Percentiles rank a stretch among this genome's conserved stretches.
Evolutionary conservation across 2,329 filamentous ascomycete species (phyloP).

Genomic region (Epichloe brachyelytri): DNA sequence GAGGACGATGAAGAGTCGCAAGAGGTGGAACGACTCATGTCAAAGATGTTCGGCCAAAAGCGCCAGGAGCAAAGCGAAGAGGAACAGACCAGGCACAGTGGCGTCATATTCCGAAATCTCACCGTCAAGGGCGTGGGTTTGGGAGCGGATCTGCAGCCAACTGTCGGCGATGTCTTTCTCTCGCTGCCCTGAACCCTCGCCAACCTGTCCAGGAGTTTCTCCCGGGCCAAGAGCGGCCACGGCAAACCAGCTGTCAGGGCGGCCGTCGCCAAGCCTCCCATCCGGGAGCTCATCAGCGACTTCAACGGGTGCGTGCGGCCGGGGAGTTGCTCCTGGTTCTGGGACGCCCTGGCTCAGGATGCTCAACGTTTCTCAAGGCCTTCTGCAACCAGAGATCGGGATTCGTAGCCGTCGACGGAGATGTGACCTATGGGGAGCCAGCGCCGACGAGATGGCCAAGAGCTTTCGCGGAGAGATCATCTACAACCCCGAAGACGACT

Average conservation of each 20-base stretch:
- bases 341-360: constrained; percentile 54
- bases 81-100: constrained; percentile 55
- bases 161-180: constrained; percentile 51
- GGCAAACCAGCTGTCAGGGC: constrained; percentile 30
- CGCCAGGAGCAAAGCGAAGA: constrained; percentile 54
- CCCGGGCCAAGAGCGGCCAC: too few species aligned
- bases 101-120: constrained; percentile 56
- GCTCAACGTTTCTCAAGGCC: constrained; percentile 57
- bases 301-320: constrained; percentile 57
- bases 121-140: constrained; percentile 59
- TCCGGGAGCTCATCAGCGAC: constrained; percentile 51
- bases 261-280: constrained; percentile 38
- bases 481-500: constrained; percentile 55
- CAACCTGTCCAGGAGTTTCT: constrained; percentile 30
- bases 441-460: constrained; percentile 32
- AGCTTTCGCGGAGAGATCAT: constrained; percentile 50
- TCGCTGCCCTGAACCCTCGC: constrained; percentile 35
- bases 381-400: constrained; percentile 57
- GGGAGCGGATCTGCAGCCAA: constrained; percentile 41
- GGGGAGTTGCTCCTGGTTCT: constrained; percentile 58
- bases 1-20: constrained; percentile 29
- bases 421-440: constrained; percentile 48
- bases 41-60: constrained; percentile 55
- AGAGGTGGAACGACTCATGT: constrained; percentile 52
- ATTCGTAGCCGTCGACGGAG: constrained; percentile 51